Conservation (phyloP, 257 asterid species). For the Solanum chmielewskii region DNA sequence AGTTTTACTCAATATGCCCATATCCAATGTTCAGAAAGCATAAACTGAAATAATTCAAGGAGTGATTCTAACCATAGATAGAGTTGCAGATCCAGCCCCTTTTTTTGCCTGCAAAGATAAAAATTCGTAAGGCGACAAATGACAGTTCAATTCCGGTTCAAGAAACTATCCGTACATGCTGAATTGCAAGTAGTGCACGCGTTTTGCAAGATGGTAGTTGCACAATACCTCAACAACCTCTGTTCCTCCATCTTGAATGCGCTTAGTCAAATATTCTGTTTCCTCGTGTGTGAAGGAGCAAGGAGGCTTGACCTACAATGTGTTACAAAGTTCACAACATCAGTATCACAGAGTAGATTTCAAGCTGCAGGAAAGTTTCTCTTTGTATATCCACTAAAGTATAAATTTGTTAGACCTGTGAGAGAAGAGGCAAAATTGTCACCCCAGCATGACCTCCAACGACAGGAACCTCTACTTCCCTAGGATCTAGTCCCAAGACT, state of each 20-base stretch:
- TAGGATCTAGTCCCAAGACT: constrained; percentile 90
- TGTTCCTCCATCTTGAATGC: constrained; percentile 97
- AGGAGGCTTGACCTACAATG: constrained; percentile 64
- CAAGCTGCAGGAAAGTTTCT: background rate
- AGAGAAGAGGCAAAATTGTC: constrained; percentile 88
- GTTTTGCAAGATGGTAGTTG: background rate
- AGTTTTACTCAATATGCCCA: background rate
- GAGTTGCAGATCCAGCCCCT: constrained; percentile 98
- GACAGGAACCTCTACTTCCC: constrained; percentile 88
- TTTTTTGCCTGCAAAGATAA: constrained; percentile 74
- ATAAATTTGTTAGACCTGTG: constrained; percentile 50
- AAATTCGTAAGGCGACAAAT: background rate
- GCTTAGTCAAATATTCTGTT: constrained; percentile 63
- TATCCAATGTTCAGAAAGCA: background rate
- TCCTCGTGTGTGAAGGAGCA: constrained; percentile 74
- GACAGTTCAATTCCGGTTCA: background rate
- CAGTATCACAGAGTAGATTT: background rate
- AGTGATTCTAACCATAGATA: constrained; percentile 62
- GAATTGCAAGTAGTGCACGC: background rate
- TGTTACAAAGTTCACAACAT: background rate
- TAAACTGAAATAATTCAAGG: background rate
- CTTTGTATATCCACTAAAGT: background rate
- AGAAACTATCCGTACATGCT: background rate
- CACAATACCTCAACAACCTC: constrained; percentile 87
- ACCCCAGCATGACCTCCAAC: constrained; percentile 98